A percentile compares a stretch with the other conserved stretches of the same genome.
phyloP scores from a whole-genome alignment of 495 filamentous ascomycete species.

The Tuber microsphaerosporum region DNA sequence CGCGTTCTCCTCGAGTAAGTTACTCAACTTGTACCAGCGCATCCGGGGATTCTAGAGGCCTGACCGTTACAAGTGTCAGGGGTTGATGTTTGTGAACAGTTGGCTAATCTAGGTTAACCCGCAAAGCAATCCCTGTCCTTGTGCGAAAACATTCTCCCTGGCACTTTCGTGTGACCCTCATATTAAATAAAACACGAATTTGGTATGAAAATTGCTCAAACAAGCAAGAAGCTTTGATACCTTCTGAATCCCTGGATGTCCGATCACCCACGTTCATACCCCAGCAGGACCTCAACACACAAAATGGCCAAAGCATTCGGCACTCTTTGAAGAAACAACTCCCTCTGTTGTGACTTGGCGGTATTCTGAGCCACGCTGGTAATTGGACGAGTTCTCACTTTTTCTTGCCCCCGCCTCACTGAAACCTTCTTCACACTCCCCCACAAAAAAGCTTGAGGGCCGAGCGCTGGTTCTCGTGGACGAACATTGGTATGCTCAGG shows the following conservation, averaged over 20 bases:
- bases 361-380: background rate
- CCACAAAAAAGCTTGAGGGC: background rate
- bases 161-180: background rate
- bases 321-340: background rate
- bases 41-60: background rate
- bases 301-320: constrained; percentile 28
- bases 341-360: constrained; percentile 6
- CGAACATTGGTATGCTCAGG: constrained; percentile 10
- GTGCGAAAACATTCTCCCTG: no score
- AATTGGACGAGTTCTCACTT: constrained; percentile 9
- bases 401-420: background rate
- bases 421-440: constrained; percentile 5
- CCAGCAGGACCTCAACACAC: background rate
- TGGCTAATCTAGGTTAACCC: no score
- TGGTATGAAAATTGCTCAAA: background rate
- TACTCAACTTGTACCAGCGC: background rate
- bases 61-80: background rate
- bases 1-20: background rate
- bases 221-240: background rate
- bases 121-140: background rate
- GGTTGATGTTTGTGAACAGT: no score
- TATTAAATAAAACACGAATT: background rate
- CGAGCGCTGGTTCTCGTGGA: constrained; percentile 19
- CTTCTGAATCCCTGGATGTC: background rate
- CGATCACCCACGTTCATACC: background rate